Evolutionary conservation across 768 basidiomycete genomes (phyloP), one percentile per base, ranked within the genome.

Genomic region (Termitomyces sp.): DNA sequence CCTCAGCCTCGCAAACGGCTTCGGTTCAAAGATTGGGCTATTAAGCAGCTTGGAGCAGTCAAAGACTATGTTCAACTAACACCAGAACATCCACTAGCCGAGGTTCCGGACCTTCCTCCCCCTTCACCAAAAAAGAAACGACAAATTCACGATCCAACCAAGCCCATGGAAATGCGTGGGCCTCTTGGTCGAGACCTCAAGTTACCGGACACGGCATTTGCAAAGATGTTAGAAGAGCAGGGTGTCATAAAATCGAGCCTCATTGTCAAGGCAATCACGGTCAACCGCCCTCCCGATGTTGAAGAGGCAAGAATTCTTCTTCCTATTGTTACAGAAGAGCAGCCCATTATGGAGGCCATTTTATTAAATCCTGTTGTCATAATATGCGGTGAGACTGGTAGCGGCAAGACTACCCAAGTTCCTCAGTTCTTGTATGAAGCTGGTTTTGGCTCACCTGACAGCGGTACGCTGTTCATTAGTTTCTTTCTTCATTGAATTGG

Each of bases 361-460:
- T 71, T 92, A 54, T 75, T 97, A 36, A 86, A 98, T 68, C 84
- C 89, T 0, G 90, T 96, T 6, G 87, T 94, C 29, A 81, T 95
- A 56, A 86, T 97, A 44, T 82, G 80, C 55, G 82, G 97, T 70
- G 96, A 99, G 77, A 99, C 97, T 16, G 97, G 97, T 49, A 95
- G 92, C 67, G 97, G 97, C 46, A 99, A 98, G 75, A 98, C 97
- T 1, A 99, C 97, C 0, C 97, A 98, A 70, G 86, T 98, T 7
- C 97, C 97, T 12, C 97, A 98, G 69, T 98, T 98, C 72, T 77
- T 99, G n/a, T 98, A 88, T 59, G 97, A 99, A 70, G 92, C 91
- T 22, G 97, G 97, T 0, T 98, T 95, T 68, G 97, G 96, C 2
- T 82, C 83, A 47, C 78, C 85, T 8, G 85, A 79, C 16, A 91